Base-by-base conservation (phyloP, 176 grass and related monocot species). In the Aegilops tauschii region DNA sequence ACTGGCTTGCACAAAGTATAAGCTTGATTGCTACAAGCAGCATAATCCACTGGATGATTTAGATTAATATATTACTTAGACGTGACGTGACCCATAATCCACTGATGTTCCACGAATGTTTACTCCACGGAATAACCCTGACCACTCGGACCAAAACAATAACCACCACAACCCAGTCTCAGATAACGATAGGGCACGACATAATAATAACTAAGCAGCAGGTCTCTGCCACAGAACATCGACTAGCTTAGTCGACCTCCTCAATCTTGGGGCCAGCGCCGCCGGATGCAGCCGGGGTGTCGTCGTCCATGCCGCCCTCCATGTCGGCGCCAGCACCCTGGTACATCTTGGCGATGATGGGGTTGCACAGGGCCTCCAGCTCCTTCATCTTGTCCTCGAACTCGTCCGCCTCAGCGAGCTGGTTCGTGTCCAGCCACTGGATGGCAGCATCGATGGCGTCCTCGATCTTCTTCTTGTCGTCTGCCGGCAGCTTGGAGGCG, bases 331-430 rank as follows among this genome's bases (percentile, higher is more conserved):
- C 90, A 0, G 84, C 63, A 0, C 87, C 91, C 80, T 92, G 91
- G 87, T 92, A 92, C 91, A 90, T 92, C 69, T 87, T 86, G 32
- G 90, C 83, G 44, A 92, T 92, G 72, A 92, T 92, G 61, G 85
- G 89, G 76, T 91, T 91, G 76, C 89, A 91, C 75, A 93, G 79
- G 63, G 81, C 36, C 84, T 93, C 87, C 47, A 93, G 81, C 85
- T 87, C 91, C 87, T 90, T 90, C 91, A 92, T 92, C 87, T 87
- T 92, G 84, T 92, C 87, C 14, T 89, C 90, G 8, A 89, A 92
- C 76, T 92, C 90, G 10, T 92, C 91, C 2, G 91, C 91, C 84
- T 93, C 91, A 0, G 87, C 91, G 0, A 93, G 69, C 84, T 93
- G 91, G 80, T 93, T 93, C 64, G 49, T 31, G 54, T 92, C 91